Percentiles rank a stretch among this genome's conserved stretches.
Evolutionary conservation across 768 basidiomycete genomes (phyloP).

Genomic region (Lactarius indigo): DNA sequence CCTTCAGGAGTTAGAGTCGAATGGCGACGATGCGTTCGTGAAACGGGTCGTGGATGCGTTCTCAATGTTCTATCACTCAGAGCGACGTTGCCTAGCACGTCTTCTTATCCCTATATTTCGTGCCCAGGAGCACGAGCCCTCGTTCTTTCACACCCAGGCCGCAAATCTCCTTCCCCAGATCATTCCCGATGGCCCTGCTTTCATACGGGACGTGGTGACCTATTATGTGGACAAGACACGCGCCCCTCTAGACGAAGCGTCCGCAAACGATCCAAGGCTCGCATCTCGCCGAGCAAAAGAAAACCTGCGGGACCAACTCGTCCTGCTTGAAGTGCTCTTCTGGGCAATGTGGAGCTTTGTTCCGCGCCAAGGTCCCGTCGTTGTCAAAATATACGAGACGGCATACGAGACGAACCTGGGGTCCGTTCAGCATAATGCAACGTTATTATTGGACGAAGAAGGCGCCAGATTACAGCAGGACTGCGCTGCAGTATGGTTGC

Average conservation of each 20-base stretch:
- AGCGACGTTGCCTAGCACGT: slow-evolving; percentile 68
- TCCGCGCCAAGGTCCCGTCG: slow-evolving; percentile 59
- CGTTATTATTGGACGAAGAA: slow-evolving; percentile 71
- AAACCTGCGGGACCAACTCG: slow-evolving; percentile 71
- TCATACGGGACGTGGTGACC: slow-evolving; percentile 54
- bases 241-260: slow-evolving; percentile 43
- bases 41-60: slow-evolving; percentile 66
- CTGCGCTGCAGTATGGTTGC: slow-evolving; percentile 69
- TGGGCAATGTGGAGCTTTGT: slow-evolving; percentile 82
- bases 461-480: slow-evolving; percentile 63
- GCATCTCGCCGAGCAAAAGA: slow-evolving; percentile 73
- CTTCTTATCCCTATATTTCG: slow-evolving; percentile 73
- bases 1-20: slow-evolving; percentile 30
- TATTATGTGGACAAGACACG: slow-evolving; percentile 58
- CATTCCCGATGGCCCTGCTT: slow-evolving; percentile 61
- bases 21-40: slow-evolving; percentile 44
- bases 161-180: slow-evolving; percentile 52
- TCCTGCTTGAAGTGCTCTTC: slow-evolving; percentile 82
- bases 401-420: slow-evolving; percentile 67
- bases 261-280: slow-evolving; percentile 49
- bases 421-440: slow-evolving; percentile 55
- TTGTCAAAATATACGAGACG: slow-evolving; percentile 59
- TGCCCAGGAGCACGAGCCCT: slow-evolving; percentile 54
- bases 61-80: slow-evolving; percentile 78
- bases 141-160: slow-evolving; percentile 54